phyloP scores from a whole-genome alignment of 2,329 filamentous ascomycete species.

The Fusarium setosum region DNA sequence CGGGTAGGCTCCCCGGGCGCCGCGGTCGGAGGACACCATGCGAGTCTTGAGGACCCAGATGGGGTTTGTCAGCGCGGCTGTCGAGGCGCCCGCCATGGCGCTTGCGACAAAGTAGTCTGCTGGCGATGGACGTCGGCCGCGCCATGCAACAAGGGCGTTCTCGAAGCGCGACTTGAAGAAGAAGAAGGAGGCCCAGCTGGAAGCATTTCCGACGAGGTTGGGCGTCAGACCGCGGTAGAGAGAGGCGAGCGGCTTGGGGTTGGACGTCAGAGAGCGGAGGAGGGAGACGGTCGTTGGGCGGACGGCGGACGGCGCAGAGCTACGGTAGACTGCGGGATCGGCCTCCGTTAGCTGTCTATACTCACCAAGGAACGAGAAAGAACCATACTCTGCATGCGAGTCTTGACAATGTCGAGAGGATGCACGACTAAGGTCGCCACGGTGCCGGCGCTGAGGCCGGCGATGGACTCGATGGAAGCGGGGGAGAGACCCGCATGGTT shows the following conservation, averaged over 20 bases:
- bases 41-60: conserved; percentile 99
- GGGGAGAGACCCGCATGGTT: conserved; percentile 74
- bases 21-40: conserved; percentile 88
- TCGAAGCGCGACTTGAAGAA: conserved; percentile 74
- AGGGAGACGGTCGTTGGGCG: conserved; percentile 63
- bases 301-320: conserved; percentile 50
- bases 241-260: conserved; percentile 70
- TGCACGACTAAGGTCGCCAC: conserved; percentile 89
- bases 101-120: conserved; percentile 86
- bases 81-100: conserved; percentile 75
- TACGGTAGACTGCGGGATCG: conserved; percentile 60
- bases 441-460: conserved; percentile 89
- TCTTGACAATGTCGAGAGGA: conserved; percentile 96
- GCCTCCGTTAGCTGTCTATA: conserved; percentile 7
- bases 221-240: conserved; percentile 92
- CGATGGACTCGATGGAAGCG: conserved; percentile 86
- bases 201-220: conserved; percentile 90
- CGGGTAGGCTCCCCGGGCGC: conserved; percentile 81
- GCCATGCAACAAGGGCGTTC: conserved; percentile 51
- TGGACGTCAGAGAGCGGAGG: conserved; percentile 59
- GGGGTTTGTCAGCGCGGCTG: conserved; percentile 88
- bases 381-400: conserved; percentile 83
- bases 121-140: conserved; percentile 51
- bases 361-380: neutral
- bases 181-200: conserved; percentile 94